These are phyloP conservation scores for Polygonum maritimum DNA, from an alignment of 148 eudicot genomes.

Conservation along the genomic window DNA sequence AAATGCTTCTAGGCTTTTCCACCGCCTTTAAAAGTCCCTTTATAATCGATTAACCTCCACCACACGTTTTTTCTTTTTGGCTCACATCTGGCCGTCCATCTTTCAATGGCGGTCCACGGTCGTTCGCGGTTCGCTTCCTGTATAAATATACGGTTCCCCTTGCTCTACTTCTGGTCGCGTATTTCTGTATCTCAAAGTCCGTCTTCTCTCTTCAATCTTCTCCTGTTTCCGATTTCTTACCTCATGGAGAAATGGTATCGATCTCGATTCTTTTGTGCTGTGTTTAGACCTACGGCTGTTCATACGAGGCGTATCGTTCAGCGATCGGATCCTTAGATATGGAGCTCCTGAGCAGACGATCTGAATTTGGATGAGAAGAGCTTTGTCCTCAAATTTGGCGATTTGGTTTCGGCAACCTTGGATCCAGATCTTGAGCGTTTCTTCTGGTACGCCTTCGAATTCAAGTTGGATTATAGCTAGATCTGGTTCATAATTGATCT, in stretches of 20 bases:
- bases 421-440: not conserved
- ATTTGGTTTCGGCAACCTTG: not conserved
- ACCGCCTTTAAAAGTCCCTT: not conserved
- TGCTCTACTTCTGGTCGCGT: not conserved
- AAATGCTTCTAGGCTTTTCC: not conserved
- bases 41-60: not conserved
- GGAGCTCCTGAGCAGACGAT: not conserved
- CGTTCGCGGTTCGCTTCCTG: not conserved
- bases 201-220: not conserved
- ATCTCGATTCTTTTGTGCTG: not conserved
- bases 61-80: not conserved
- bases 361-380: not conserved
- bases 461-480: not conserved
- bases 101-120: not conserved
- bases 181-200: not conserved
- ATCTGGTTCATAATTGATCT: not conserved
- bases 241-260: not conserved
- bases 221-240: not conserved
- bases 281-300: not conserved
- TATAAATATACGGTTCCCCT: not conserved
- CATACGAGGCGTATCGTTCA: not conserved
- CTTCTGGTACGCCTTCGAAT: not conserved
- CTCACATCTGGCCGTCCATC: not conserved
- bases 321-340: not conserved
- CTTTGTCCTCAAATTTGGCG: not conserved